Conservation (phyloP, 83 land plant genomes). For the Diphasiastrum complanatum region DNA sequence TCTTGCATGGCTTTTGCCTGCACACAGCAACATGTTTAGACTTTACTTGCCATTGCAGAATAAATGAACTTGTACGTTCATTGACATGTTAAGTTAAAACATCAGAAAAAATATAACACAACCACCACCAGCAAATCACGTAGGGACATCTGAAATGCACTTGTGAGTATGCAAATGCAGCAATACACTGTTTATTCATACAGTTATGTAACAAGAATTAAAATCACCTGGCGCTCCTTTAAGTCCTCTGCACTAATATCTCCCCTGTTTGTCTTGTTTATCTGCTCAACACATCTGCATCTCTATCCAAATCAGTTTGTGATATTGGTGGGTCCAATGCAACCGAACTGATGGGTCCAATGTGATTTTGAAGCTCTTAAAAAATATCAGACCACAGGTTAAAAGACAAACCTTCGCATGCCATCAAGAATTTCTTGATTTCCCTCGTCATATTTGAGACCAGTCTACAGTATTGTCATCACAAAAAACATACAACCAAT, state of each 20-base stretch:
- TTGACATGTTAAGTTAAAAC: too few relatives aligned
- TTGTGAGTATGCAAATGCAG: background rate
- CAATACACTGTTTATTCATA: too few relatives aligned
- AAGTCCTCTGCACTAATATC: constrained; percentile 88
- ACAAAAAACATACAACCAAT: background rate
- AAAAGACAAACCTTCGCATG: constrained; percentile 53
- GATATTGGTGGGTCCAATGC: too few relatives aligned
- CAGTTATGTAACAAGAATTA: too few relatives aligned
- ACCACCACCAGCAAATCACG: background rate
- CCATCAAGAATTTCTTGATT: constrained; percentile 90
- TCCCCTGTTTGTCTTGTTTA: constrained; percentile 87
- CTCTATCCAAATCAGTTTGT: too few relatives aligned
- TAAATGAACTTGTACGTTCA: too few relatives aligned
- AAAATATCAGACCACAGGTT: too few relatives aligned
- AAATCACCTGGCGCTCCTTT: constrained; percentile 99
- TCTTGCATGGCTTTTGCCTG: constrained; percentile 98
- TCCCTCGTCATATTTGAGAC: constrained; percentile 75
- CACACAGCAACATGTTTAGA: too few relatives aligned
- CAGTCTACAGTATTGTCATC: constrained; percentile 62
- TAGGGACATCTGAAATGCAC: background rate
- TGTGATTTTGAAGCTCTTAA: too few relatives aligned
- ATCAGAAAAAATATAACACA: too few relatives aligned
- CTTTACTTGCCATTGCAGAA: too few relatives aligned
- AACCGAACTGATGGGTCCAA: too few relatives aligned
- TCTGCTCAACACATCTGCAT: constrained; percentile 87